Evolutionary conservation across 306 rosid species (phyloP).

Genomic region (Sophora flavescens): DNA sequence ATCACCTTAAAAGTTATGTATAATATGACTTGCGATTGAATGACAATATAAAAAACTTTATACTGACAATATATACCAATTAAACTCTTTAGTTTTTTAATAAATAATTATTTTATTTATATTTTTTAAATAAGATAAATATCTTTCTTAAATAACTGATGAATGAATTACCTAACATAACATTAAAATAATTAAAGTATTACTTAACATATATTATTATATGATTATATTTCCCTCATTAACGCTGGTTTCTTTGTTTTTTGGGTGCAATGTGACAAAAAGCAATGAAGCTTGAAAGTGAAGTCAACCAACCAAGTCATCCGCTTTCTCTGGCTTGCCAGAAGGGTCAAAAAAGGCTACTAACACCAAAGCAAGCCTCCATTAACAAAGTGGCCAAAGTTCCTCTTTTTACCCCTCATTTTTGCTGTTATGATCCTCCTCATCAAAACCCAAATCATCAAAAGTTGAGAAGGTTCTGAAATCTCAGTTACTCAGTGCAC

Average conservation of each 20-base stretch:
- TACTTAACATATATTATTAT: too few species aligned
- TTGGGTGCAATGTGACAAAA: constrained; percentile 39
- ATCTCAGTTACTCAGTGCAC: constrained; percentile 34
- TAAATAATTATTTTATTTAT: too few species aligned
- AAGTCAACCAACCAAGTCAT: constrained; percentile 41
- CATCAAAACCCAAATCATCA: constrained; percentile 49
- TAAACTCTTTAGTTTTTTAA: too few species aligned
- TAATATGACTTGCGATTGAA: too few species aligned
- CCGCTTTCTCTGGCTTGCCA: constrained; percentile 27
- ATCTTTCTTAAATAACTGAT: too few species aligned
- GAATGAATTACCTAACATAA: too few species aligned
- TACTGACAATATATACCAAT: too few species aligned
- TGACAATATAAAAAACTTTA: too few species aligned
- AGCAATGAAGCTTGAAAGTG: not conserved
- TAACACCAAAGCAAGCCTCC: constrained; percentile 25
- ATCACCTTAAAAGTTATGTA: too few species aligned
- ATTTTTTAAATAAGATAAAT: too few species aligned
- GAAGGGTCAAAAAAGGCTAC: constrained; percentile 56
- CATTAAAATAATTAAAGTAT: too few species aligned
- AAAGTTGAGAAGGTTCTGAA: constrained; percentile 33
- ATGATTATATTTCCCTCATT: too few species aligned
- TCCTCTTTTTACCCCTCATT: constrained; percentile 23
- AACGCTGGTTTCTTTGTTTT: constrained; percentile 7
- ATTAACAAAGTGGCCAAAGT: constrained; percentile 26
- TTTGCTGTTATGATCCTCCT: constrained; percentile 37